Evolutionary conservation across 768 basidiomycete species (phyloP), one percentile per base, ranked within the genome.

Genomic region (Agrocybe chaxingu): DNA sequence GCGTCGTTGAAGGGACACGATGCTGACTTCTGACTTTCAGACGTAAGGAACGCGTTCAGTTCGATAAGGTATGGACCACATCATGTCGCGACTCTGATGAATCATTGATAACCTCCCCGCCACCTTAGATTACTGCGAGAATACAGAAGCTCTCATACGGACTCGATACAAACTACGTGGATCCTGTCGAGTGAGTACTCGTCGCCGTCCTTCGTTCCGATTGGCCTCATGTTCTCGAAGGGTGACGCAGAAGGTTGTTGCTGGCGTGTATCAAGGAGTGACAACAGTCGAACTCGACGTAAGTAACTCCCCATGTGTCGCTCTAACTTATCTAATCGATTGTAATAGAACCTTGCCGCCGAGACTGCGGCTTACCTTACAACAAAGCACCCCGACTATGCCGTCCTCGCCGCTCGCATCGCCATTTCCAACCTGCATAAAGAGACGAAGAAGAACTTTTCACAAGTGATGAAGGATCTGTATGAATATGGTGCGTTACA

Each of bases 371-470:
- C 97, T 0, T 98, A 87, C 66, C 84, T 98, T 54, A 98, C 97
- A 4, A 98, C 96, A 24, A 93, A 92, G 58, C 93, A 95, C 63
- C 94, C 96, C 7, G 97, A 99, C 66, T 99, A 99, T 61, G 97
- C 97, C 19, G 85, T 98, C 53, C 91, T 99, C 55, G 97, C 97
- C 4, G 97, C 97, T 16, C 92, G 97, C 51, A 98, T 99, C 47
- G 97, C 97, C 49, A 93, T 99, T 61, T 98, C 96, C 43, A 99
- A 98, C 66, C 74, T 98, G 8, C 97, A 99, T 81, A 98, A 99
- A 63, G 96, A 99, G 73, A 98, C 97, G 12, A 98, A 94, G 75
- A 98, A 98, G 77, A 90, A 74, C 59, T 98, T 99, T 66, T 93
- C 92, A 1, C 80, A 85, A 52, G 96, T 99, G 56, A 79, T 99